These are phyloP conservation scores for Macroventuria anomochaeta DNA, from an alignment of 2,329 filamentous ascomycete genomes.

Conservation along the genomic window DNA sequence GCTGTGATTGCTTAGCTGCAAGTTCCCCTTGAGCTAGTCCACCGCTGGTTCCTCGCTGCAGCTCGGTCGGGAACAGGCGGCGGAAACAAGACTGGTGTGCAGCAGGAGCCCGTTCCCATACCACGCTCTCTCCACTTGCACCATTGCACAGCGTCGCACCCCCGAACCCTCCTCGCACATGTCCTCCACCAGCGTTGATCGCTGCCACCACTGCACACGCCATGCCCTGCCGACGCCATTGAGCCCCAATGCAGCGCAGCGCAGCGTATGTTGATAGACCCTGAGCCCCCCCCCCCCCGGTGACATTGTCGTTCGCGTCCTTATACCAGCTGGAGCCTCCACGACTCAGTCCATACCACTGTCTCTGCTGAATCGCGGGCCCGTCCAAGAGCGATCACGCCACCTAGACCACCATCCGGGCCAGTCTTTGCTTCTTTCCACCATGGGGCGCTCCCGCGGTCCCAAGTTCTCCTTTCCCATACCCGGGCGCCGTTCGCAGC, in stretches of 20 bases:
- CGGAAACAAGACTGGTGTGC: not conserved
- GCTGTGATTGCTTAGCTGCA: constrained; percentile 12
- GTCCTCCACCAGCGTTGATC: constrained; percentile 22
- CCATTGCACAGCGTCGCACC: constrained; percentile 8
- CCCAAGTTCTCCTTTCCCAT: constrained; percentile 48
- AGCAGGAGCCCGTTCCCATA: constrained; percentile 1
- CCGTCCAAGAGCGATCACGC: constrained; percentile 29
- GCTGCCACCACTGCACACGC: constrained; percentile 5
- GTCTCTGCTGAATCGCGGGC: constrained; percentile 37
- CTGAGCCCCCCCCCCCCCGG: constrained; percentile 4
- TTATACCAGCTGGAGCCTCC: constrained; percentile 4
- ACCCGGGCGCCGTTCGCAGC: constrained; percentile 39
- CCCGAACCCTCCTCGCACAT: constrained; percentile 18
- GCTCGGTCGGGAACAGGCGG: constrained; percentile 7
- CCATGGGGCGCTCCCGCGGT: constrained; percentile 35
- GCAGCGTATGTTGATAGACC: constrained; percentile 7
- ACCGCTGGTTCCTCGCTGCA: constrained; percentile 7
- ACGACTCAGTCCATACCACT: constrained; percentile 35
- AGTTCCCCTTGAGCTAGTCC: constrained; percentile 21
- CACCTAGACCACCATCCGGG: constrained; percentile 20
- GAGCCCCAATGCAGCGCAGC: constrained; percentile 18
- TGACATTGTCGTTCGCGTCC: not conserved
- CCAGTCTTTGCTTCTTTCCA: constrained; percentile 21
- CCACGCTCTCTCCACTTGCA: constrained; percentile 5
- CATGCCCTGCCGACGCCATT: constrained; percentile 13